Base-by-base conservation (phyloP, 2,329 filamentous ascomycete genomes). In the Fusarium protoensiforme region DNA sequence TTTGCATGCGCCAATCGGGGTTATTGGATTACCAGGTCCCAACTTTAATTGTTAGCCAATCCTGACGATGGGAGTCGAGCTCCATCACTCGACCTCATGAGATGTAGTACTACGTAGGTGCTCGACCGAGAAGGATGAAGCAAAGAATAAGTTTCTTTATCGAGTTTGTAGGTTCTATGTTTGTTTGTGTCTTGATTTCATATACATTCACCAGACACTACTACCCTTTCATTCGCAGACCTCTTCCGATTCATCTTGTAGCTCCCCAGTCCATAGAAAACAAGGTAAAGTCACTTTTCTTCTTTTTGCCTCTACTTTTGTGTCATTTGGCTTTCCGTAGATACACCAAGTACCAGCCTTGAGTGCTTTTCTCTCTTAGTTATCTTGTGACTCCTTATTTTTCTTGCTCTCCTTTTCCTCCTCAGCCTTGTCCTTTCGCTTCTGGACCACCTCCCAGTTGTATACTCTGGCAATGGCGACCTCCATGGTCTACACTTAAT, bases 381-480 rank as follows among this genome's bases (percentile, higher is more conserved):
- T 70, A 22, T 76, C 74, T 61, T 76, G 65, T 48, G 77, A 73
- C 72, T 82, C 80, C 36, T 85, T 84, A 51, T 78, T 79, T 56
- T 83, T 83, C 67, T 83, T 80, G 57, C 81, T 80, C 48, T 80
- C 81, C 67, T 84, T 83, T 60, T 86, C 91, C 71, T 91, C 89
- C 41, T 92, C 91, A 5, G 84, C 87, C 82, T 95, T 96, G 69
- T 98, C 95, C 86, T 98, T 98, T 77, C 96, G 89, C 84, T 97
- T 94, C 86, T 98, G 94, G 48, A 96, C 94, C 6, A 99, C 95
- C 79, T 99, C 96, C 96, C 96, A 98, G 83, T 99, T 99, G 84
- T 99, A 98, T n/a, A 99, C 95, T 73, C 96, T 89, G 24, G 96
- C 96, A 43, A 96, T 95, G 5, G 96, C 96, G 36, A 99, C 96